Evolutionary conservation across 768 basidiomycete species (phyloP).

Genomic region (Leccinellum rugosiceps): DNA sequence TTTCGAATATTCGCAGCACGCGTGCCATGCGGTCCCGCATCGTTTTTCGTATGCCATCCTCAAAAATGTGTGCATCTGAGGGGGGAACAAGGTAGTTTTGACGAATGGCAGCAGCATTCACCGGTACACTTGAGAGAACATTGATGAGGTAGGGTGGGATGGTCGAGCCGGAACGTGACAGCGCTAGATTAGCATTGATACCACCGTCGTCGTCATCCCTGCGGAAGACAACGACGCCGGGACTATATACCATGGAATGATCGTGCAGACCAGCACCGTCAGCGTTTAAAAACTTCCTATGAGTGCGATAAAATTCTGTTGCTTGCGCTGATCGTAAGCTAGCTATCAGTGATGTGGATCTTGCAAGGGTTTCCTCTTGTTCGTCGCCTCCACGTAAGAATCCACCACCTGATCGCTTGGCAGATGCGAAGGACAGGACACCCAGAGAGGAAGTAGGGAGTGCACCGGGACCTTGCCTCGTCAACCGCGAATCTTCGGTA

Average conservation of each 20-base stretch:
- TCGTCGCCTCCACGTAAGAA: conserved; percentile 44
- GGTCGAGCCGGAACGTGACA: conserved; percentile 23
- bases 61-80: conserved; percentile 34
- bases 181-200: conserved; percentile 12
- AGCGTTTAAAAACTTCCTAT: conserved; percentile 29
- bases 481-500: conserved; percentile 10
- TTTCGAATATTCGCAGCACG: conserved; percentile 41
- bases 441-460: conserved; percentile 32
- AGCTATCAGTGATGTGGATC: conserved; percentile 39
- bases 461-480: conserved; percentile 11
- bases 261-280: conserved; percentile 44
- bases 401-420: conserved; percentile 44
- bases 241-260: conserved; percentile 47
- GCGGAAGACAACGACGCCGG: conserved; percentile 41
- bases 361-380: conserved; percentile 43
- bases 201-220: conserved; percentile 32
- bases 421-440: conserved; percentile 42
- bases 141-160: conserved; percentile 39
- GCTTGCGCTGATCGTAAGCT: conserved; percentile 34
- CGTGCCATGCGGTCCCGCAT: conserved; percentile 52
- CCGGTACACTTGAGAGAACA: conserved; percentile 41
- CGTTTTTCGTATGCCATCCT: conserved; percentile 37
- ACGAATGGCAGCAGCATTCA: conserved; percentile 42
- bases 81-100: conserved; percentile 35
- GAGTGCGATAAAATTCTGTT: conserved; percentile 40